Evolutionary conservation across 805 yeast genomes (phyloP).

Genomic region (Saccharomycopsis fibuligera): DNA sequence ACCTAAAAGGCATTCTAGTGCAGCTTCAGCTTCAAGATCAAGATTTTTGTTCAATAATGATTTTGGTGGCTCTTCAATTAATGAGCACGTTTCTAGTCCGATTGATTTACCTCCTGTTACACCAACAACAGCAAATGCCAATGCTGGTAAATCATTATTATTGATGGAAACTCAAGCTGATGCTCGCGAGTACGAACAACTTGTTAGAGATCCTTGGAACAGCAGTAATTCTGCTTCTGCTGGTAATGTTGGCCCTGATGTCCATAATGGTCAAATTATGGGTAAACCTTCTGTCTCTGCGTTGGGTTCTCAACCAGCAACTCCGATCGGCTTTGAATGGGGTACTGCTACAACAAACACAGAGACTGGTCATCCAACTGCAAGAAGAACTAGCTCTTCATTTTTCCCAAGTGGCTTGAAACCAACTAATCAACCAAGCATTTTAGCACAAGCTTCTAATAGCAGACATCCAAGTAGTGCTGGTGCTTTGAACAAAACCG

Average conservation of each 20-base stretch:
- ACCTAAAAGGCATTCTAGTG: slow-evolving; percentile 17
- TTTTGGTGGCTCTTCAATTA: slow-evolving; percentile 5
- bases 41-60: slow-evolving; percentile 12
- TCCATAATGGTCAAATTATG: slow-evolving; percentile 28
- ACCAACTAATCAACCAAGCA: background rate
- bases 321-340: slow-evolving; percentile 26
- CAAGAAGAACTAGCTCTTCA: slow-evolving; percentile 26
- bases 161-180: slow-evolving; percentile 42
- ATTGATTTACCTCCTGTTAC: slow-evolving; percentile 22
- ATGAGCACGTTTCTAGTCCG: slow-evolving; percentile 15
- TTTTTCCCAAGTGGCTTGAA: slow-evolving; percentile 22
- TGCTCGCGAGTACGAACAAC: slow-evolving; percentile 40
- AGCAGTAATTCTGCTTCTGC: background rate
- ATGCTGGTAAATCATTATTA: slow-evolving; percentile 37
- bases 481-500: slow-evolving; percentile 28
- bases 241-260: slow-evolving; percentile 20
- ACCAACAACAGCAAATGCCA: slow-evolving; percentile 27
- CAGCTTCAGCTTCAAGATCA: slow-evolving; percentile 12
- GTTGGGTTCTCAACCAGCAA: slow-evolving; percentile 7
- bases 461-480: background rate
- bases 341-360: slow-evolving; percentile 33
- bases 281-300: slow-evolving; percentile 23
- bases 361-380: too few species aligned
- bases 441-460: background rate
- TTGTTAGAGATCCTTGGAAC: slow-evolving; percentile 35